These are phyloP conservation scores for Mucor velutinosus DNA, from an alignment of 371 early-diverging fungal genomes.

Conservation along the genomic window DNA sequence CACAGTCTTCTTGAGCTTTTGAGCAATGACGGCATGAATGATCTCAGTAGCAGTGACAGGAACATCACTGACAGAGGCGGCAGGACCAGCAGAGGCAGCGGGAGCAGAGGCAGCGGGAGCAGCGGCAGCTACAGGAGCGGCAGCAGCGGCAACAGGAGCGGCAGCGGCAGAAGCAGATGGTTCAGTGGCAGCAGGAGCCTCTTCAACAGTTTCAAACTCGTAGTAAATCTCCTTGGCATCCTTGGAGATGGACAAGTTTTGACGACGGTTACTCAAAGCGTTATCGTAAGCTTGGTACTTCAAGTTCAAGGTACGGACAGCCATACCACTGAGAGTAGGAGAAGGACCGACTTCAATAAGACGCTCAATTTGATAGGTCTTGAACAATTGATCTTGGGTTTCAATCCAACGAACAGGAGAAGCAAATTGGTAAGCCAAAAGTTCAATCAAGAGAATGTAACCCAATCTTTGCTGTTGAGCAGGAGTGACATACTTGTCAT, in stretches of 20 bases:
- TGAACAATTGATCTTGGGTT: slow-evolving; percentile 93
- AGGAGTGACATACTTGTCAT: slow-evolving; percentile 66
- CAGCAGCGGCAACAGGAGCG: slow-evolving; percentile 38
- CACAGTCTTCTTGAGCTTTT: slow-evolving; percentile 88
- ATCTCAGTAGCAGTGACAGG: slow-evolving; percentile 81
- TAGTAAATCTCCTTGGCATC: slow-evolving; percentile 93
- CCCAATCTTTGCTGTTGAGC: slow-evolving; percentile 87
- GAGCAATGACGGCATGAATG: slow-evolving; percentile 83
- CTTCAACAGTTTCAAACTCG: slow-evolving; percentile 70
- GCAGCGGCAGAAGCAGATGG: slow-evolving; percentile 18
- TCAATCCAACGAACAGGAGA: slow-evolving; percentile 97
- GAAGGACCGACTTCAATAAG: slow-evolving; percentile 93
- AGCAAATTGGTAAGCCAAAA: slow-evolving; percentile 94
- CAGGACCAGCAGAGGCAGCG: slow-evolving; percentile 21
- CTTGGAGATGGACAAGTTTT: slow-evolving; percentile 86
- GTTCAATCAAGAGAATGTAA: slow-evolving; percentile 85
- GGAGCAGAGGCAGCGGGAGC: slow-evolving; percentile 57
- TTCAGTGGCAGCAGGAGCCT: slow-evolving; percentile 54
- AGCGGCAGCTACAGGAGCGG: slow-evolving; percentile 54
- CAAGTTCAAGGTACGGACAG: slow-evolving; percentile 91
- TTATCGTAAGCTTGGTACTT: slow-evolving; percentile 97
- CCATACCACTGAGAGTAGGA: slow-evolving; percentile 92
- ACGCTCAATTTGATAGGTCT: slow-evolving; percentile 79
- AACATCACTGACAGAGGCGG: slow-evolving; percentile 61
- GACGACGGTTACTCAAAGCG: slow-evolving; percentile 88